phyloP scores from a whole-genome alignment of 2,329 filamentous ascomycete genomes.

The Clonostachys byssicola region DNA sequence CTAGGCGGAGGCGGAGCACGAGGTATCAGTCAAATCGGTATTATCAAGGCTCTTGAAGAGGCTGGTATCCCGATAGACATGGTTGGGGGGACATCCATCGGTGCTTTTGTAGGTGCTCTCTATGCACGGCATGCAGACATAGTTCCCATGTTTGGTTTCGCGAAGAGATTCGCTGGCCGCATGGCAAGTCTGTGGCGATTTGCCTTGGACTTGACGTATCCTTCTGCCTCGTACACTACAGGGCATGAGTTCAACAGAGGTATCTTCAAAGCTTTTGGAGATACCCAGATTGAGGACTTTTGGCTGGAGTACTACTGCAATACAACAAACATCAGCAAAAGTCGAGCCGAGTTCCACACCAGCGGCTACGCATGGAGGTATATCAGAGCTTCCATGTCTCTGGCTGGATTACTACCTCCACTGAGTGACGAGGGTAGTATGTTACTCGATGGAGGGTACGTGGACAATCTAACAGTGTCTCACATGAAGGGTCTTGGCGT shows the following conservation, averaged over 20 bases:
- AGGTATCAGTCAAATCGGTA: constrained; percentile 87
- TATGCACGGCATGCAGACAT: constrained; percentile 96
- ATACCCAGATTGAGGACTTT: constrained; percentile 97
- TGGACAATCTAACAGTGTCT: constrained; percentile 93
- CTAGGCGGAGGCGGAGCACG: constrained; percentile 90
- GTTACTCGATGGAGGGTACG: constrained; percentile 93
- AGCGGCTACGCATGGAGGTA: constrained; percentile 98
- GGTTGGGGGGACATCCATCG: constrained; percentile 92
- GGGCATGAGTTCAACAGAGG: constrained; percentile 98
- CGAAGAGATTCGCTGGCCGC: constrained; percentile 96
- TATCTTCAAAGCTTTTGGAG: constrained; percentile 97
- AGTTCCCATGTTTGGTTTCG: constrained; percentile 92
- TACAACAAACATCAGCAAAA: constrained; percentile 97
- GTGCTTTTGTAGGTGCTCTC: constrained; percentile 88
- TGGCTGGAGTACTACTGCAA: constrained; percentile 99
- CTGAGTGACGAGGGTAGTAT: constrained; percentile 96
- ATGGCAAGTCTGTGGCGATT: constrained; percentile 99
- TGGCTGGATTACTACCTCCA: constrained; percentile 87
- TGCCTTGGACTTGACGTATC: constrained; percentile 91
- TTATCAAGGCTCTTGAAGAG: constrained; percentile 93
- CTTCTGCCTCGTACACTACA: constrained; percentile 93
- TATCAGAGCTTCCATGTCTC: constrained; percentile 92
- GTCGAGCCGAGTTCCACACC: constrained; percentile 86
- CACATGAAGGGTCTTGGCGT: constrained; percentile 96
- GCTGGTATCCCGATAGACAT: constrained; percentile 95